Percentiles rank a stretch among this genome's conserved stretches.
These are phyloP conservation scores for Gossypium schwendimanii DNA, from an alignment of 441 rosid genomes.

Conservation along the genomic window DNA sequence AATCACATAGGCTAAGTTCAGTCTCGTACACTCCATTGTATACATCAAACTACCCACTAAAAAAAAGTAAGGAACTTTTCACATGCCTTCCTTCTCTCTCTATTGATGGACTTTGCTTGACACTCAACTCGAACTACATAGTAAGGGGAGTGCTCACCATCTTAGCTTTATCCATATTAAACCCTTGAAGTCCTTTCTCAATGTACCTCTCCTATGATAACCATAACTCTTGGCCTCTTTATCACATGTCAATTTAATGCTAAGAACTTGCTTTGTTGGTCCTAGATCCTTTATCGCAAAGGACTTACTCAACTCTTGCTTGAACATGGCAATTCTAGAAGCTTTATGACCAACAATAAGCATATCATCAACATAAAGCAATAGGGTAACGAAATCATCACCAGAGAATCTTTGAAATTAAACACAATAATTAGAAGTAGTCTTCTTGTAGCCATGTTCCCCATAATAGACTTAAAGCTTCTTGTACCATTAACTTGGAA, in stretches of 20 bases:
- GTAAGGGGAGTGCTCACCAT: neutral
- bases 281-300: neutral
- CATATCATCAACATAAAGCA: neutral
- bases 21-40: neutral
- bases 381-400: neutral
- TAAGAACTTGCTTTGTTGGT: neutral
- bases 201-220: neutral
- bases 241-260: no score
- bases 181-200: neutral
- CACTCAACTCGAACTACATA: neutral
- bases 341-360: no score
- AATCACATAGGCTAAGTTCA: no score
- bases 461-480: neutral
- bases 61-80: neutral
- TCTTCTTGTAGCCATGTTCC: neutral
- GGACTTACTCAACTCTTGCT: neutral
- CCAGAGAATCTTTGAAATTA: neutral
- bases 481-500: neutral
- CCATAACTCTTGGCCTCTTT: neutral
- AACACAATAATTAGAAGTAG: neutral
- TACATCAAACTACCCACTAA: neutral
- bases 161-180: neutral
- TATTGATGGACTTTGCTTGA: neutral
- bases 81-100: neutral
- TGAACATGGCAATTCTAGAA: no score